phyloP scores from a whole-genome alignment of 768 basidiomycete genomes.

The Phaffia tasmanica region DNA sequence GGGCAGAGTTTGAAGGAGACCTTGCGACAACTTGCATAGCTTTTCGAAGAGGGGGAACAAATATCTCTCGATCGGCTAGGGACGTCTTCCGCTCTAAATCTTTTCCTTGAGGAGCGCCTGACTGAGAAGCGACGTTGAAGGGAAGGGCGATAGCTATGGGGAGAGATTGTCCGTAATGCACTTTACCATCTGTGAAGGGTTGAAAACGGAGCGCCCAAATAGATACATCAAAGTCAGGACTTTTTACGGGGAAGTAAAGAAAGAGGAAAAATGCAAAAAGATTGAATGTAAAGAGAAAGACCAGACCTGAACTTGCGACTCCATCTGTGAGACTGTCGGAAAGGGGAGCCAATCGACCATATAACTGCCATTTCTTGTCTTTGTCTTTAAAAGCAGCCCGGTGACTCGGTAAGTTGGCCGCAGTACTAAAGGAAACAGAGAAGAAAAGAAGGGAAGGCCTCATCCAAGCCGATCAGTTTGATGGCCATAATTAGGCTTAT shows the following conservation, averaged over 20 bases:
- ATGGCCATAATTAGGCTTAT: neutral
- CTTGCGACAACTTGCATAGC: too few species aligned
- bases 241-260: too few species aligned
- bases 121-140: neutral
- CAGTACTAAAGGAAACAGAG: neutral
- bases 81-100: slow-evolving; percentile 12
- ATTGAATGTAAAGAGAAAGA: too few species aligned
- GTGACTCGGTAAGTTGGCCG: slow-evolving; percentile 12
- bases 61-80: neutral
- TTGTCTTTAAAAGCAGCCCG: slow-evolving; percentile 16
- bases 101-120: too few species aligned
- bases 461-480: neutral
- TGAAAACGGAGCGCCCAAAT: neutral
- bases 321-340: too few species aligned
- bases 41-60: slow-evolving; percentile 11
- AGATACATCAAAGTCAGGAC: too few species aligned
- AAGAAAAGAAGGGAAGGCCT: neutral
- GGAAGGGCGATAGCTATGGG: slow-evolving; percentile 5
- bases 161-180: slow-evolving; percentile 10
- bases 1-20: neutral
- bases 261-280: too few species aligned
- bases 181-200: neutral
- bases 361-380: slow-evolving; percentile 13
- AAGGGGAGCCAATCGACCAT: neutral
- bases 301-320: too few species aligned